Evolutionary conservation across 352 stramenopile genomes (phyloP).

Genomic region (Globisporangium spiculum): DNA sequence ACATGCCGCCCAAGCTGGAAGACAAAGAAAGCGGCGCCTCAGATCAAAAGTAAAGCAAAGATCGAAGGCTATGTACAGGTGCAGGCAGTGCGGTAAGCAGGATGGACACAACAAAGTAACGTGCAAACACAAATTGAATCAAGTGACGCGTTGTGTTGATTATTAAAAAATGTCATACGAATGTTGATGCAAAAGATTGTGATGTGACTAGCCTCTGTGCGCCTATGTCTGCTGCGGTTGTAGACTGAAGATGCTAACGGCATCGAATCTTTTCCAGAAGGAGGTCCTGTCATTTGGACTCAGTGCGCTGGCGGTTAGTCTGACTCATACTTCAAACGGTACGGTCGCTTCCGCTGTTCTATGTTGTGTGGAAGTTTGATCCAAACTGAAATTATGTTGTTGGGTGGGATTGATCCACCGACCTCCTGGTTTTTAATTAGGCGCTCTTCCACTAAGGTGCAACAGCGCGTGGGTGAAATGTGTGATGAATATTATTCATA

Average conservation of each 20-base stretch:
- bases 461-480: too few relatives aligned
- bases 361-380: not conserved
- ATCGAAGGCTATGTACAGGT: not conserved
- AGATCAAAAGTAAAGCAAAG: not conserved
- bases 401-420: not conserved
- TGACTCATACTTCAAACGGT: constrained; percentile 4
- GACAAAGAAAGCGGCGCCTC: not conserved
- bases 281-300: constrained; percentile 4
- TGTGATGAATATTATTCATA: too few relatives aligned
- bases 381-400: not conserved
- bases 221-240: not conserved
- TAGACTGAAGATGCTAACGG: not conserved
- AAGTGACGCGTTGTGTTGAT: too few relatives aligned
- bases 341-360: constrained; percentile 2
- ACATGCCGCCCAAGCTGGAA: not conserved
- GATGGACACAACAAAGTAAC: not conserved
- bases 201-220: not conserved
- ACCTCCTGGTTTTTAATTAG: not conserved
- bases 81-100: not conserved
- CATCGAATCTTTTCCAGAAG: not conserved
- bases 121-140: not conserved
- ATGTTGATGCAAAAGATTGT: not conserved
- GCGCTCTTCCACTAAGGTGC: not conserved
- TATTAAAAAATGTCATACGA: not conserved
- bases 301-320: not conserved